Base-by-base conservation (phyloP, 2,329 filamentous ascomycete species). In the Botryotinia calthae region DNA sequence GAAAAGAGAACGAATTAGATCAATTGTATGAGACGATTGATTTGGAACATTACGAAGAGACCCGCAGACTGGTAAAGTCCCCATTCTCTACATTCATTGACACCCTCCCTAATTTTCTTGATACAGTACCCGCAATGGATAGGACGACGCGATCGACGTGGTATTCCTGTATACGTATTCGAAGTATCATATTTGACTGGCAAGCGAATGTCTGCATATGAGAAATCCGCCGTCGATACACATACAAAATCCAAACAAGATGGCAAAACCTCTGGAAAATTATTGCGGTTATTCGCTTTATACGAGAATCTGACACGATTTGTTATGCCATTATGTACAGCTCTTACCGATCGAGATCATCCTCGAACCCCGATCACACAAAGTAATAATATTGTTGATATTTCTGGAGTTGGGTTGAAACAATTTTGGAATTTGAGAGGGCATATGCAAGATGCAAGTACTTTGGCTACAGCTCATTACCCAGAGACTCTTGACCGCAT, bases 391-490 rank as follows among this genome's bases (percentile, higher is more conserved):
- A 97, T 98, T 78, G 94, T 98, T 73, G 95, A 98, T 81, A 94
- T 98, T 76, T 92, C 90, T 25, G 90, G 91, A 22, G 95, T 98
- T 40, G 93, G 93, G 9, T 82, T 98, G 82, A 94, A 93, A 84
- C 94, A 97, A 84, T 98, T 98, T 82, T 98, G 95, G 95, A 97
- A 97, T 83, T 83, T 98, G 75, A 96, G 97, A 85, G 85, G 84
- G 37, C 95, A 98, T 82, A 97, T 98, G 94, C 95, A 98, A 84
- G 92, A 94, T 79, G 95, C 95, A 2, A 95, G 92, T 79, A 89
- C 91, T 74, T 86, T 98, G 71, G 95, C 95, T 9, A 98, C 95
- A 5, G 94, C 95, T 8, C 93, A 98, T 83, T 98, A 98, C 81
- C 95, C 95, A 0, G 95, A 98, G 84, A 98, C 95, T 0, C 84